phyloP scores from a whole-genome alignment of 2,329 filamentous ascomycete genomes.

The Pseudogymnoascus sp. region DNA sequence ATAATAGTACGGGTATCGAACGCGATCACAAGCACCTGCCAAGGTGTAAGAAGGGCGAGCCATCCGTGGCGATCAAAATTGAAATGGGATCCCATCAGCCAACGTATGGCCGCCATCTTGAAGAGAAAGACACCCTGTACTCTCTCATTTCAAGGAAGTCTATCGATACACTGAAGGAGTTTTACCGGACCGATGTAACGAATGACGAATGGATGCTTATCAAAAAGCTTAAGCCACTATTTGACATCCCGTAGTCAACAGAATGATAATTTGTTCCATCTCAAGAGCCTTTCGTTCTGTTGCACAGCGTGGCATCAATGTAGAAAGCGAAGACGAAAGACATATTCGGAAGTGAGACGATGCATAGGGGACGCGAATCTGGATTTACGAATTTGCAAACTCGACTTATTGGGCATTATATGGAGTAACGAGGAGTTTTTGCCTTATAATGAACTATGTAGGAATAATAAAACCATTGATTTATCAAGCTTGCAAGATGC shows the following conservation, averaged over 20 bases:
- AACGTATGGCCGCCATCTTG: slow-evolving; percentile 86
- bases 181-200: slow-evolving; percentile 76
- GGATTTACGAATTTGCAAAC: neutral
- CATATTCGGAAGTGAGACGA: slow-evolving; percentile 1
- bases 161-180: slow-evolving; percentile 94
- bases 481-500: neutral
- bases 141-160: slow-evolving; percentile 76
- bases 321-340: slow-evolving; percentile 9
- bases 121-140: slow-evolving; percentile 84
- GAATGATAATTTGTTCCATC: slow-evolving; percentile 5
- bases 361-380: neutral
- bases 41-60: slow-evolving; percentile 90
- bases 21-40: slow-evolving; percentile 93
- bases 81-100: slow-evolving; percentile 89
- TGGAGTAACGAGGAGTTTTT: neutral
- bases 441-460: neutral
- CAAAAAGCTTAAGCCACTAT: slow-evolving; percentile 88
- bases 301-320: slow-evolving; percentile 9
- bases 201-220: slow-evolving; percentile 94
- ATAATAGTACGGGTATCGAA: slow-evolving; percentile 77
- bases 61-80: slow-evolving; percentile 97
- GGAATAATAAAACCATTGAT: slow-evolving; percentile 4
- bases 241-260: slow-evolving; percentile 56
- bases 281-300: neutral
- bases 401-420: neutral